Percentiles rank a stretch among this genome's conserved stretches.
Evolutionary conservation across 176 grass and related monocot species (phyloP).

Genomic region (Aegilops bicornis): DNA sequence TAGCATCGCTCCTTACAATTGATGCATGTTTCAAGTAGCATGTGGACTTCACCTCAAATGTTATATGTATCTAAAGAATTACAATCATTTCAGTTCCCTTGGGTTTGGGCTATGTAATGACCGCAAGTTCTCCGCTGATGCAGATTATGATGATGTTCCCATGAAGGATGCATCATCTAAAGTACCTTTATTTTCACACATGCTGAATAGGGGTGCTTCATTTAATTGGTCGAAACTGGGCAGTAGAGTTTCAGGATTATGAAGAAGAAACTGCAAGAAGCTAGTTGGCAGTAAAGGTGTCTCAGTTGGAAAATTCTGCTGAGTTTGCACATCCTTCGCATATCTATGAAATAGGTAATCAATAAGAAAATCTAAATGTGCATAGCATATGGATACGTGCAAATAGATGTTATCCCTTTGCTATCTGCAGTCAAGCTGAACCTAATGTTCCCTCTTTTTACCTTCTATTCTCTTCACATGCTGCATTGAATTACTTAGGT

Average conservation of each 20-base stretch:
- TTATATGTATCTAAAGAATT: neutral
- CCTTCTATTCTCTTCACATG: slow-evolving; percentile 22
- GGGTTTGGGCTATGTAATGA: neutral
- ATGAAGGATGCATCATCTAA: slow-evolving; percentile 39
- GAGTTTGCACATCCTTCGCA: slow-evolving; percentile 20
- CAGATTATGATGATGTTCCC: slow-evolving; percentile 78
- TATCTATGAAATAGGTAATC: slow-evolving; percentile 6
- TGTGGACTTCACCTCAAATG: neutral
- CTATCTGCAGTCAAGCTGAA: slow-evolving; percentile 1
- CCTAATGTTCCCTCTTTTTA: neutral
- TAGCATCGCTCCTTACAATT: neutral
- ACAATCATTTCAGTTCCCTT: no score
- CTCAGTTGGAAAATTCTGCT: slow-evolving; percentile 18
- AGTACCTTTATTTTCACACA: slow-evolving; percentile 54
- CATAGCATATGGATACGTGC: neutral
- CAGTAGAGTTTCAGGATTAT: slow-evolving; percentile 61
- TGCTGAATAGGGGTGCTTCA: slow-evolving; percentile 60
- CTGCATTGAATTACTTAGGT: neutral
- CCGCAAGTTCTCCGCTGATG: slow-evolving; percentile 17
- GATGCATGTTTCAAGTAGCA: neutral
- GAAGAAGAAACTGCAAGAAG: slow-evolving; percentile 83
- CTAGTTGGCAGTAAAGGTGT: slow-evolving; percentile 51
- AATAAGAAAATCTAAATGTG: neutral
- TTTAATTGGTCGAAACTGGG: slow-evolving; percentile 74
- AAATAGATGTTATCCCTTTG: neutral